Conservation (phyloP, 139 green algal species). For the Chlorella sp. region DNA sequence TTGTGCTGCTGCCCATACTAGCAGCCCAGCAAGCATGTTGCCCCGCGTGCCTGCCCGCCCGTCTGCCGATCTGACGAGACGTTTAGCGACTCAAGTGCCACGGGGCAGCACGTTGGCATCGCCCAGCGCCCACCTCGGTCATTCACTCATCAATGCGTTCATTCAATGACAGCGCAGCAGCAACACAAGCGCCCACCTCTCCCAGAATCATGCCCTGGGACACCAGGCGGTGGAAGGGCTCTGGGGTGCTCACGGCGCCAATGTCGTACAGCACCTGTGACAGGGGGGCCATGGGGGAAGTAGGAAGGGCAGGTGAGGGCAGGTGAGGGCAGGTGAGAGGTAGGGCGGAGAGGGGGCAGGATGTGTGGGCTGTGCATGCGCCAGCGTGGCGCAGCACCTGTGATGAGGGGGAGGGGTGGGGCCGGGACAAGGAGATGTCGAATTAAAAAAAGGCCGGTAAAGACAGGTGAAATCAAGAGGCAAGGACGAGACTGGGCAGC, state of each 20-base stretch:
- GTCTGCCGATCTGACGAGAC: too few species aligned
- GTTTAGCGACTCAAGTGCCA: too few species aligned
- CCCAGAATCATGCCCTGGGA: conserved; percentile 99
- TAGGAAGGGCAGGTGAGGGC: not conserved
- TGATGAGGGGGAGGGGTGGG: not conserved
- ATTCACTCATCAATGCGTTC: too few species aligned
- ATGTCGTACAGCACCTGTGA: conserved; percentile 94
- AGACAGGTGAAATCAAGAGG: not conserved
- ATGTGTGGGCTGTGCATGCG: conserved; percentile 3
- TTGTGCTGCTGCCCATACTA: too few species aligned
- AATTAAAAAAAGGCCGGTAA: not conserved
- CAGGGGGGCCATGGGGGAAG: not conserved
- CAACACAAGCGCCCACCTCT: conserved; percentile 44
- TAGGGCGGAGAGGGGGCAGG: not conserved
- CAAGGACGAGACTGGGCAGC: not conserved
- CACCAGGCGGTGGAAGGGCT: conserved; percentile 95
- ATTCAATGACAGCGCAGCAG: too few species aligned
- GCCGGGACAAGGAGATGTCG: too few species aligned
- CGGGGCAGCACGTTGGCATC: too few species aligned
- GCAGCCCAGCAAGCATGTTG: too few species aligned
- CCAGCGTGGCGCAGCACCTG: conserved; percentile 96
- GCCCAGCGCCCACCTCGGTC: too few species aligned
- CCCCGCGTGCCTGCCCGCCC: too few species aligned
- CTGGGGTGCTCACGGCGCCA: conserved; percentile 89
- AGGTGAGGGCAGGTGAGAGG: not conserved